These are phyloP conservation scores for Cutaneotrichosporon daszewskae DNA, from an alignment of 1,284 basidiomycete species.

Conservation along the genomic window DNA sequence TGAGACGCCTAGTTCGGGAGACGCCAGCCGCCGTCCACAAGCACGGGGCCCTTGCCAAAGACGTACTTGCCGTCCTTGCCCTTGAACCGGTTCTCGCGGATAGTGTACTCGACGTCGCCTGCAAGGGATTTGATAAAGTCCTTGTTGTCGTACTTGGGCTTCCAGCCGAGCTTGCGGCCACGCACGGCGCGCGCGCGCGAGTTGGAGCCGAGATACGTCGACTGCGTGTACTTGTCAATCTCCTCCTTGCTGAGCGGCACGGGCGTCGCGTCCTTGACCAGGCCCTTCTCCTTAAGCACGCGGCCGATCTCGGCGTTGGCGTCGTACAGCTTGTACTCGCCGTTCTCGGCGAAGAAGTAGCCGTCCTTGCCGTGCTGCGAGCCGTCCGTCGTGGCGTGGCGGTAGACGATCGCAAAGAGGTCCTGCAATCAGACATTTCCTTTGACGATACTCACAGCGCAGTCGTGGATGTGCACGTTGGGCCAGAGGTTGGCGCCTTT, in stretches of 20 bases:
- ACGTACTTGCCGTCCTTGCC: neutral
- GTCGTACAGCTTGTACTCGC: conserved; percentile 40
- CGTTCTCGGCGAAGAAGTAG: conserved; percentile 44
- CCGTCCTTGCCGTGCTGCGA: conserved; percentile 37
- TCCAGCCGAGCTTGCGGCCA: conserved; percentile 54
- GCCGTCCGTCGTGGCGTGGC: conserved; percentile 20
- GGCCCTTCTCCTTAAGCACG: conserved; percentile 14
- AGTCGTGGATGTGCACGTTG: conserved; percentile 20
- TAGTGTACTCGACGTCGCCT: conserved; percentile 9
- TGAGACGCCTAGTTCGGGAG: no score
- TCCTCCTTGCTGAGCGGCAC: conserved; percentile 36
- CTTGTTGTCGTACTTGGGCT: conserved; percentile 28
- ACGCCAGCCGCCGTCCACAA: no score
- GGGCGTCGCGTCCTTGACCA: conserved; percentile 30
- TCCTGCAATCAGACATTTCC: conserved; percentile 2
- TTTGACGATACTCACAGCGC: conserved; percentile 5
- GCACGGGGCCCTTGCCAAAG: no score
- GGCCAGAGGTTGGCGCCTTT: conserved; percentile 34
- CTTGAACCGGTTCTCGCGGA: neutral
- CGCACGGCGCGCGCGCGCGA: conserved; percentile 53
- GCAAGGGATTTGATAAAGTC: conserved; percentile 25
- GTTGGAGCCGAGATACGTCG: conserved; percentile 54
- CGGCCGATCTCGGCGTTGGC: conserved; percentile 36
- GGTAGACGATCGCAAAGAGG: conserved; percentile 34
- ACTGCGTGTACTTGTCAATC: conserved; percentile 35